phyloP scores from a whole-genome alignment of 139 green algal species.

The Dunaliella sp. region DNA sequence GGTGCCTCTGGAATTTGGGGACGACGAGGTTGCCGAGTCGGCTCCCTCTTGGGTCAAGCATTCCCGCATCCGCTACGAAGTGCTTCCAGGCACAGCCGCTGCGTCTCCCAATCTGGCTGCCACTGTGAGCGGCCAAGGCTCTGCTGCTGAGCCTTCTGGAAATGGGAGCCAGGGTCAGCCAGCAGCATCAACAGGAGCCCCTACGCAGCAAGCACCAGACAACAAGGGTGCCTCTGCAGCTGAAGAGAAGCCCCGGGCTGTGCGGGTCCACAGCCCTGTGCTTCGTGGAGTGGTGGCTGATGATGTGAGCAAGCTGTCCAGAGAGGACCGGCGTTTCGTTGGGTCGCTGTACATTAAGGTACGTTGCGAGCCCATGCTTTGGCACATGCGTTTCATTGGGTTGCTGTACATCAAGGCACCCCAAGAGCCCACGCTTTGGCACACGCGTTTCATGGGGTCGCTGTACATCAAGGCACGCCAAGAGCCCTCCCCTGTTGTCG shows the following conservation, averaged over 20 bases:
- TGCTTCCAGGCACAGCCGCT: background rate
- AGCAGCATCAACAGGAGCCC: no score
- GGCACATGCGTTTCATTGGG: background rate
- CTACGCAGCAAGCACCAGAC: no score
- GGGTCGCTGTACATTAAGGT: background rate
- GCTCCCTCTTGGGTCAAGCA: background rate
- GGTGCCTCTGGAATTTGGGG: background rate
- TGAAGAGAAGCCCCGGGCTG: background rate
- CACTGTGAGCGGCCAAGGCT: no score
- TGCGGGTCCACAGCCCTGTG: background rate
- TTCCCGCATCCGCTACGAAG: background rate
- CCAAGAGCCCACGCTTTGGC: background rate
- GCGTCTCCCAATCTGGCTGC: no score
- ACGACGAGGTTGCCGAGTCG: background rate
- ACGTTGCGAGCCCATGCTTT: background rate
- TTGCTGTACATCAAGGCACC: background rate
- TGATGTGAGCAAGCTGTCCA: background rate
- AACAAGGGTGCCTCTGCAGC: no score
- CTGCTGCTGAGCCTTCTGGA: no score
- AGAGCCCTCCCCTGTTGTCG: no score
- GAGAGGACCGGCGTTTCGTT: background rate
- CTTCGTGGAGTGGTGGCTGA: background rate
- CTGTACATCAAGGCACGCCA: background rate
- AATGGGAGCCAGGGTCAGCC: no score
- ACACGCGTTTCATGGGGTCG: background rate